Conservation (phyloP, 2,329 filamentous ascomycete species). For the Biscogniauxia mediterranea region DNA sequence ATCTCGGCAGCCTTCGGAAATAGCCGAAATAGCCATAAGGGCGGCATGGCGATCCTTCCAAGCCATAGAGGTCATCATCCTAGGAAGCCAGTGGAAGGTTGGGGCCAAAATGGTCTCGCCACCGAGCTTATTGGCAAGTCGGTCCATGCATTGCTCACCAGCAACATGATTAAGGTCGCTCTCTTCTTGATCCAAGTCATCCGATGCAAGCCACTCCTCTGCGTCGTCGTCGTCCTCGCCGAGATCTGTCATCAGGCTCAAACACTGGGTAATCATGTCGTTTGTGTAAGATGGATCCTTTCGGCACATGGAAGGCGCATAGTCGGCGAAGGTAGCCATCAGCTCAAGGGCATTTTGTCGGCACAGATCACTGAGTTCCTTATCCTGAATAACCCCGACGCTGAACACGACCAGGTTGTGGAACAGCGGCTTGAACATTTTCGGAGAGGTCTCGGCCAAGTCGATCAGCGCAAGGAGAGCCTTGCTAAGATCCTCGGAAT, state of each 20-base stretch:
- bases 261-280: constrained; percentile 97
- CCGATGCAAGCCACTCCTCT: constrained; percentile 85
- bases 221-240: constrained; percentile 94
- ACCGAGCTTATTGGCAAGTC: constrained; percentile 93
- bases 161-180: constrained; percentile 97
- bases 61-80: constrained; percentile 93
- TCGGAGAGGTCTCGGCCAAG: constrained; percentile 87
- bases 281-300: constrained; percentile 89
- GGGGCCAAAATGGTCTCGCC: constrained; percentile 89
- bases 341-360: constrained; percentile 94
- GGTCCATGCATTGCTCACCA: constrained; percentile 97
- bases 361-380: constrained; percentile 85
- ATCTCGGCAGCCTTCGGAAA: constrained; percentile 94
- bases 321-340: constrained; percentile 97
- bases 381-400: constrained; percentile 91
- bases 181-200: constrained; percentile 94
- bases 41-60: constrained; percentile 97
- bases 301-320: constrained; percentile 88
- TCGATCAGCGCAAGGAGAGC: constrained; percentile 91
- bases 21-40: constrained; percentile 97
- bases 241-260: constrained; percentile 97
- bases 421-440: constrained; percentile 98
- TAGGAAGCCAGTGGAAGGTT: constrained; percentile 93
- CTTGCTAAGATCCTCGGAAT: constrained; percentile 88
- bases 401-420: constrained; percentile 89